A percentile compares a stretch with the other conserved stretches of the same genome.
Evolutionary conservation across 768 basidiomycete species (phyloP).

Genomic region (Holtermanniella nyarrowii): DNA sequence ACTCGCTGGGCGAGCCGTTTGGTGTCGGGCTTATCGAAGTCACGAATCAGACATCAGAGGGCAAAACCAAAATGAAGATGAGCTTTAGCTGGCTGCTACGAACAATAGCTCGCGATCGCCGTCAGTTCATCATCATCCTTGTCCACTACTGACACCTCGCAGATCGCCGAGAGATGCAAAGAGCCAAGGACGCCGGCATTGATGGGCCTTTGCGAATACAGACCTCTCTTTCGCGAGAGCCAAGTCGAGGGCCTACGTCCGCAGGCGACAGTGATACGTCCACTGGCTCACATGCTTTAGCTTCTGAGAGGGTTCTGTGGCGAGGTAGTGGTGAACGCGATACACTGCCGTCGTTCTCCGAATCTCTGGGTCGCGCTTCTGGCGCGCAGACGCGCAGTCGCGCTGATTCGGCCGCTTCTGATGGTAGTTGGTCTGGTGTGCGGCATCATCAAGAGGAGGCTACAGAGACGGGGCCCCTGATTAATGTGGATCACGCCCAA

Average conservation of each 20-base stretch:
- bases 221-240: not conserved
- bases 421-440: no score
- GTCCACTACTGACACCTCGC: not conserved
- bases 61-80: conserved; percentile 59
- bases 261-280: conserved; percentile 18
- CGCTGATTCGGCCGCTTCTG: no score
- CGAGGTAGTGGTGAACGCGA: conserved; percentile 8
- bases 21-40: conserved; percentile 74
- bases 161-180: not conserved
- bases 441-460: no score
- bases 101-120: not conserved
- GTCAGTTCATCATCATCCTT: not conserved
- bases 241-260: not conserved
- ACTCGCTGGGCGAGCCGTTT: conserved; percentile 49
- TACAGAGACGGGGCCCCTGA: no score
- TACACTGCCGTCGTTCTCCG: no score
- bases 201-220: no score
- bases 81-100: conserved; percentile 31
- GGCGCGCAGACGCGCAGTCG: no score
- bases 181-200: no score
- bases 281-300: conserved; percentile 10
- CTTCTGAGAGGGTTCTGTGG: conserved; percentile 14
- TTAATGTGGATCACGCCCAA: no score
- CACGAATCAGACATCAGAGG: conserved; percentile 49
- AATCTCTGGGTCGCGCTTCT: no score